Evolutionary conservation across 192 early-diverging fungal genomes (phyloP), one percentile per base, ranked within the genome.

Genomic region (Chytriomyces sp.): DNA sequence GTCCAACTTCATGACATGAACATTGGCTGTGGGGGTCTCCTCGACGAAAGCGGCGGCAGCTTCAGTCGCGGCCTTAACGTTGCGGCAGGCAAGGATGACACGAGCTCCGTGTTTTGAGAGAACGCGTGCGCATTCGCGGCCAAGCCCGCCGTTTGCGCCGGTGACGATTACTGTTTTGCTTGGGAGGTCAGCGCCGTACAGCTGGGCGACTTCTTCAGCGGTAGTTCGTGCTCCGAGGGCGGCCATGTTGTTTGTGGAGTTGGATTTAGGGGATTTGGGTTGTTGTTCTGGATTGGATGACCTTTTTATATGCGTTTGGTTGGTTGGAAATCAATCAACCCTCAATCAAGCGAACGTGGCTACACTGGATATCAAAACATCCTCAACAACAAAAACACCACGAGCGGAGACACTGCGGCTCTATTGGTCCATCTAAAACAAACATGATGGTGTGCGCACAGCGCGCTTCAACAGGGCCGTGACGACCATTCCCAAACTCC

Each of bases 1-100:
- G 50, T 87, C 82, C 35, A 87, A 64, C 44, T 69, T 64, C 63
- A 82, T 67, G 64, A 64, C 48, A 44, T 46, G 63, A 6, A 74
- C 67, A 7, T 75, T 9, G n/a, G 50, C 77, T 23, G 61, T 65
- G 23, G 77, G 26, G 50, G 16, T 18, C 9, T 46, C 50, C 43
- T 47, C 50, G n/a, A 50, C 23, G 69, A 80, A 73, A 16, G 67
- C 45, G n/a, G 72, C 82, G 7, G 61, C 66, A n/a, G 76, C 79
- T 7, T 75, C 75, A 46, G 79, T 43, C 2, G 26, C 83, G 8
- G 67, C 72, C 6, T 50, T 80, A 5, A 57, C 24, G 61, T 23
- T 49, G 45, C 76, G 72, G 70, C 50, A 76, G 6, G 68, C 64
- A 35, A 79, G 60, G 24, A 79, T 64, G 11, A 74, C 66, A 11